Evolutionary conservation across 2,329 filamentous ascomycete genomes (phyloP), one percentile per base, ranked within the genome.

Genomic region (Sporothrix globosa): DNA sequence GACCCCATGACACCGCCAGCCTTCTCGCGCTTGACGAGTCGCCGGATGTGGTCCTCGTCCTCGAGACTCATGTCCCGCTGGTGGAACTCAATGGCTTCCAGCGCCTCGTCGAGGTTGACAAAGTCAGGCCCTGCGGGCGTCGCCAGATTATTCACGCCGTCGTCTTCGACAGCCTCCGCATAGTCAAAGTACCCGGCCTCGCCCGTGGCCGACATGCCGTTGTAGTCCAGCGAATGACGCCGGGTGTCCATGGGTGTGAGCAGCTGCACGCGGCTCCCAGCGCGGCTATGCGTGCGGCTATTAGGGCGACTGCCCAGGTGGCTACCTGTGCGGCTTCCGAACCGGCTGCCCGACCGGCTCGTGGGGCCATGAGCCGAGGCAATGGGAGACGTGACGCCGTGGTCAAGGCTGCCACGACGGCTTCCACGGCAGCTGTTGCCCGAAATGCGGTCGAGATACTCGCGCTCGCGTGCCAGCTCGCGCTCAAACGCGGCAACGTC

Each of bases 31-130:
- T 84, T 83, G 46, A 90, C 84, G 5, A 91, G 80, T 70, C 84
- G 82, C 69, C 85, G 83, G 13, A 90, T 82, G 19, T 85, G 81
- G 14, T 84, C 87, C 75, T 90, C 88, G 71, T 90, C 88, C 11
- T 85, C 84, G 46, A 84, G 80, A 24, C 78, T 80, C 9, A 82
- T 82, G 67, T 88, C 79, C 19, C 75, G 74, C 30, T 80, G 85
- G 54, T 81, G 77, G 10, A 69, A 53, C 68, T 85, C 83, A n/a
- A 85, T 79, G 44, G 84, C 82, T 75, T 87, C 87, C 6, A 88
- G 81, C 75, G 83, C 84, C 75, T 88, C 87, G 74, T 89, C 87
- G 1, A 88, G 81, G 75, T 88, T 84, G 71, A 90, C 84, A 77
- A 90, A 90, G 75, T 90, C 88, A 0, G 88, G 88, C 1, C 86